phyloP scores from a whole-genome alignment of 2,329 filamentous ascomycete species.

The Aspergillus amoenus region DNA sequence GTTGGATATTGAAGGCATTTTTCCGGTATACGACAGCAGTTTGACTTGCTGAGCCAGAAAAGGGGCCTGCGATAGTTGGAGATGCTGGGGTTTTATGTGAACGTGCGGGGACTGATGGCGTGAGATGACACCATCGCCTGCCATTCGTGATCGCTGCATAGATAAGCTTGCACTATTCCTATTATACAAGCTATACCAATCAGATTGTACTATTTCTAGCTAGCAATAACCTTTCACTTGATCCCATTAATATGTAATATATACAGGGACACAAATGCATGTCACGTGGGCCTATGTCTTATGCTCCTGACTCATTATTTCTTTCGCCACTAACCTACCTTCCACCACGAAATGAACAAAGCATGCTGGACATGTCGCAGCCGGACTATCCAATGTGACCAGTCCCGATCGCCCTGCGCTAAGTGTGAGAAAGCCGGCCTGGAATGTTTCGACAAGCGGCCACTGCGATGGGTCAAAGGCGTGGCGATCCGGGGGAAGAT shows the following conservation, averaged over 20 bases:
- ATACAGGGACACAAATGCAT: too few species aligned
- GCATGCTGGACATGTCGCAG: slow-evolving; percentile 36
- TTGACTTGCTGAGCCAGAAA: too few species aligned
- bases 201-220: too few species aligned
- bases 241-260: too few species aligned
- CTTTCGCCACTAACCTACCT: too few species aligned
- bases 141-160: not conserved
- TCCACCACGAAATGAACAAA: not conserved
- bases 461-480: slow-evolving; percentile 35
- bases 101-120: slow-evolving; percentile 5
- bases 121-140: slow-evolving; percentile 7
- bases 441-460: slow-evolving; percentile 32
- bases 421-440: slow-evolving; percentile 36
- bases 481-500: slow-evolving; percentile 31
- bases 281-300: too few species aligned
- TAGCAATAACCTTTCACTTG: too few species aligned
- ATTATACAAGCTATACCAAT: too few species aligned
- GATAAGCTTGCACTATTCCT: too few species aligned
- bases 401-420: slow-evolving; percentile 25
- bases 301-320: too few species aligned
- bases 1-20: not conserved
- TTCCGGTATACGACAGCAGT: not conserved
- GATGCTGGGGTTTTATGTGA: not conserved
- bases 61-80: not conserved
- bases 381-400: slow-evolving; percentile 34